A percentile compares a stretch with the other conserved stretches of the same genome.
Conservation (phyloP, 768 basidiomycete species). For the Kwoniella mangroviensis region DNA sequence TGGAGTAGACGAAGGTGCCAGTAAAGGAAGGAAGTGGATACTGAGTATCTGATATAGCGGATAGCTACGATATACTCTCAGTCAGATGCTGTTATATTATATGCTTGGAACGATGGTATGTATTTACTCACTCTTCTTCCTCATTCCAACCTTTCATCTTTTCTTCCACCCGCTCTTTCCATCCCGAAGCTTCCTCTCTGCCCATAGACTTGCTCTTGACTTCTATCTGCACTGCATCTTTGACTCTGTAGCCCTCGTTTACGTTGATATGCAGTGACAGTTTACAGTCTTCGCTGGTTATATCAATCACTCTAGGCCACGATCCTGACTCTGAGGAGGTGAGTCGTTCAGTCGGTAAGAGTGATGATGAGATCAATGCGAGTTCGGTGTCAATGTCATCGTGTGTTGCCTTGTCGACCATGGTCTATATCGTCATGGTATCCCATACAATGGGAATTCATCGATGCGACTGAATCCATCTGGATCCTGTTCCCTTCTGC, state of each 20-base stretch:
- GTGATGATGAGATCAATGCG: slow-evolving; percentile 66
- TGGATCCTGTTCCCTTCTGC: background rate
- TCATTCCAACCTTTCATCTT: slow-evolving; percentile 45
- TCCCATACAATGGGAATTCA: too few relatives aligned
- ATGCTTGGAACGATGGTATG: slow-evolving; percentile 18
- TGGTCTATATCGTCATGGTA: background rate
- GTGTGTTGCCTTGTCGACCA: slow-evolving; percentile 4
- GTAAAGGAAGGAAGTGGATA: slow-evolving; percentile 64
- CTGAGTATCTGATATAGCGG: slow-evolving; percentile 68
- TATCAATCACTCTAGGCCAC: slow-evolving; percentile 32
- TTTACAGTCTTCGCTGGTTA: slow-evolving; percentile 46
- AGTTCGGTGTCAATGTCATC: slow-evolving; percentile 60
- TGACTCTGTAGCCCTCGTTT: slow-evolving; percentile 47
- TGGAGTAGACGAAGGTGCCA: slow-evolving; percentile 47
- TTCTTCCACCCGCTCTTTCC: slow-evolving; percentile 43
- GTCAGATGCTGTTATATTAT: slow-evolving; percentile 53
- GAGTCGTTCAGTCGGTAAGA: slow-evolving; percentile 67
- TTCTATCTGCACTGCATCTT: slow-evolving; percentile 28
- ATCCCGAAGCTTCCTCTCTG: slow-evolving; percentile 50
- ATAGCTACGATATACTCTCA: slow-evolving; percentile 62
- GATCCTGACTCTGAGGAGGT: background rate
- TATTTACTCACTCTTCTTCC: slow-evolving; percentile 38
- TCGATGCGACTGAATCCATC: too few relatives aligned
- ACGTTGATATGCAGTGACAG: slow-evolving; percentile 37
- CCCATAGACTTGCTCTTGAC: slow-evolving; percentile 44